These are phyloP conservation scores for Cytospora chrysosperma DNA, from an alignment of 2,329 filamentous ascomycete genomes.

Conservation along the genomic window DNA sequence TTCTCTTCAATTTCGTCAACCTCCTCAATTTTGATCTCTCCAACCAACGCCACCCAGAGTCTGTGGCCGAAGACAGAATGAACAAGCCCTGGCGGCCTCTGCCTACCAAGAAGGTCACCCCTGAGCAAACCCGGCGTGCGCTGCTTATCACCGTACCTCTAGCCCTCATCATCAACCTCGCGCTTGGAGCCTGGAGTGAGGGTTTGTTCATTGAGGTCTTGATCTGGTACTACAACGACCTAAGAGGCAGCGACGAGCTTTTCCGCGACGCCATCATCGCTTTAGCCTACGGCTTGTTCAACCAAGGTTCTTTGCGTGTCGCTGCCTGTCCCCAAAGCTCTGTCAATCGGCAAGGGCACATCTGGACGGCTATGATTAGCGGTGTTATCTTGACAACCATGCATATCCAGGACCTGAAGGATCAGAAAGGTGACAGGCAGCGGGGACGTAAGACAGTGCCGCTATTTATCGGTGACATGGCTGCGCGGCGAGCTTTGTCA, in stretches of 20 bases:
- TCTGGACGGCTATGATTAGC: constrained; percentile 23
- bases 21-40: constrained; percentile 11
- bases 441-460: constrained; percentile 22
- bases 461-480: not conserved
- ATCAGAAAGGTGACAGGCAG: constrained; percentile 25
- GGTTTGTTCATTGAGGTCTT: constrained; percentile 31
- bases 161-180: constrained; percentile 25
- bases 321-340: not conserved
- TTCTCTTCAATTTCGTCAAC: constrained; percentile 25
- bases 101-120: constrained; percentile 31
- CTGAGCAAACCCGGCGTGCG: constrained; percentile 26
- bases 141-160: constrained; percentile 25
- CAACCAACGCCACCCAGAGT: constrained; percentile 18
- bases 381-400: constrained; percentile 28
- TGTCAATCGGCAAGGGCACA: not conserved
- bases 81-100: constrained; percentile 25
- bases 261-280: constrained; percentile 2
- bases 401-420: constrained; percentile 28
- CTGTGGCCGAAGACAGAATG: constrained; percentile 21
- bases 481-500: not conserved
- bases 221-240: constrained; percentile 44
- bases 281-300: not conserved
- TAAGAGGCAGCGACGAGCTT: not conserved
- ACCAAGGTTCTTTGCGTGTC: not conserved
- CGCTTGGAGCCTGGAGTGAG: not conserved